Evolutionary conservation across 352 stramenopile genomes (phyloP).

Genomic region (Phytophthora boehmeriae): DNA sequence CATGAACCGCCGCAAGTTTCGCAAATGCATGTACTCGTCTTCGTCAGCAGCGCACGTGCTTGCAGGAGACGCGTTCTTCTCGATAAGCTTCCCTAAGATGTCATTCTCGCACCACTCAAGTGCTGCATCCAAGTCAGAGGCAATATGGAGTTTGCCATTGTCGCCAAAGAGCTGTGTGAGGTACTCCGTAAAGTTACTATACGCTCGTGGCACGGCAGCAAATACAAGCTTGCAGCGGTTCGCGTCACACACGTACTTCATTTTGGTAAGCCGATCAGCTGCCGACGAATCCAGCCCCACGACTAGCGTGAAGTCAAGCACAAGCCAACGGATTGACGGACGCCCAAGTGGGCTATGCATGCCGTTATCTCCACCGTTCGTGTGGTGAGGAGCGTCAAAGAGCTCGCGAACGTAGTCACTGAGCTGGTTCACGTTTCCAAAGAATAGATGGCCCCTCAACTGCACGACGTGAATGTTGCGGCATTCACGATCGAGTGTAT

Average conservation of each 20-base stretch:
- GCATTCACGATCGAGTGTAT: constrained; percentile 74
- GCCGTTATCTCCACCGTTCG: constrained; percentile 15
- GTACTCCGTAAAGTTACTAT: constrained; percentile 65
- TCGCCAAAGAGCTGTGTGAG: constrained; percentile 61
- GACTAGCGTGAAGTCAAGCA: constrained; percentile 94
- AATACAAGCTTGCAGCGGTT: constrained; percentile 76
- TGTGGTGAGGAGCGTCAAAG: constrained; percentile 41
- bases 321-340: constrained; percentile 57
- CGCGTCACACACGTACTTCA: constrained; percentile 77
- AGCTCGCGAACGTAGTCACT: constrained; percentile 87
- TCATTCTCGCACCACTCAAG: constrained; percentile 79
- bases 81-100: constrained; percentile 51
- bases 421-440: constrained; percentile 91
- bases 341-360: constrained; percentile 25
- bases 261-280: constrained; percentile 76
- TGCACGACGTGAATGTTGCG: constrained; percentile 84
- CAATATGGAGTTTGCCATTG: constrained; percentile 56
- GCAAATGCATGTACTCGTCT: constrained; percentile 61
- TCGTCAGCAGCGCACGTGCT: constrained; percentile 38
- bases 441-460: constrained; percentile 86
- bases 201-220: constrained; percentile 62
- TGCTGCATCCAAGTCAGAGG: constrained; percentile 62
- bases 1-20: constrained; percentile 68
- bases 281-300: constrained; percentile 91
- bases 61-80: constrained; percentile 19